These are phyloP conservation scores for Pseudogymnoascus sp. DNA, from an alignment of 2,329 filamentous ascomycete genomes.

Conservation along the genomic window DNA sequence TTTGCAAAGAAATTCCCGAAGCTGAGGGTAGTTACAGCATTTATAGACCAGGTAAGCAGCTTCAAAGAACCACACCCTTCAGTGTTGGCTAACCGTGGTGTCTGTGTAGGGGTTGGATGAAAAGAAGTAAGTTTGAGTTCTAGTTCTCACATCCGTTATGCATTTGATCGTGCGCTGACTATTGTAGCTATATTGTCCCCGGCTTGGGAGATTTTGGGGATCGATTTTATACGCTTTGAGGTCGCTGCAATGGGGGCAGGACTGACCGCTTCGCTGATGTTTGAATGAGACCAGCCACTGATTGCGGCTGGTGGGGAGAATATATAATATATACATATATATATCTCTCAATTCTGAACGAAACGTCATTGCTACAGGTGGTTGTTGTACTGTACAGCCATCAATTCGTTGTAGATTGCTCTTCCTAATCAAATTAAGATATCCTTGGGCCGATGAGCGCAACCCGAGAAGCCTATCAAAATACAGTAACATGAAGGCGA, in stretches of 20 bases:
- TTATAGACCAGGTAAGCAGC: conserved; percentile 66
- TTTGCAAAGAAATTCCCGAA: conserved; percentile 87
- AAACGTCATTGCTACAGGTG: neutral
- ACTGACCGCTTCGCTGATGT: neutral
- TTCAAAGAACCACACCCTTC: neutral
- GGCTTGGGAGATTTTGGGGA: conserved; percentile 94
- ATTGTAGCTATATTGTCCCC: conserved; percentile 79
- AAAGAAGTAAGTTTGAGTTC: conserved; percentile 67
- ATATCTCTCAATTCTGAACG: neutral
- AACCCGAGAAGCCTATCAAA: conserved; percentile 3
- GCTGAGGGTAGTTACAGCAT: conserved; percentile 86
- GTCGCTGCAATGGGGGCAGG: neutral
- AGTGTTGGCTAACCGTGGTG: neutral
- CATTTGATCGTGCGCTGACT: conserved; percentile 15
- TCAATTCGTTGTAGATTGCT: conserved; percentile 7
- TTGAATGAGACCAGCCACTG: neutral
- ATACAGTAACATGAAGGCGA: conserved; percentile 6
- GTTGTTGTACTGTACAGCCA: neutral
- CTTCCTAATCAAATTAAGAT: conserved; percentile 4
- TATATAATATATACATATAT: neutral
- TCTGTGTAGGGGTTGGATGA: conserved; percentile 71
- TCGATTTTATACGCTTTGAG: conserved; percentile 83
- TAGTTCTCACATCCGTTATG: neutral
- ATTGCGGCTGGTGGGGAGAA: neutral
- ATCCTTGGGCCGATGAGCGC: neutral